A percentile compares a stretch with the other conserved stretches of the same genome.
These are phyloP conservation scores for Trichoderma afroharzianum DNA, from an alignment of 2,329 filamentous ascomycete species.

Conservation along the genomic window DNA sequence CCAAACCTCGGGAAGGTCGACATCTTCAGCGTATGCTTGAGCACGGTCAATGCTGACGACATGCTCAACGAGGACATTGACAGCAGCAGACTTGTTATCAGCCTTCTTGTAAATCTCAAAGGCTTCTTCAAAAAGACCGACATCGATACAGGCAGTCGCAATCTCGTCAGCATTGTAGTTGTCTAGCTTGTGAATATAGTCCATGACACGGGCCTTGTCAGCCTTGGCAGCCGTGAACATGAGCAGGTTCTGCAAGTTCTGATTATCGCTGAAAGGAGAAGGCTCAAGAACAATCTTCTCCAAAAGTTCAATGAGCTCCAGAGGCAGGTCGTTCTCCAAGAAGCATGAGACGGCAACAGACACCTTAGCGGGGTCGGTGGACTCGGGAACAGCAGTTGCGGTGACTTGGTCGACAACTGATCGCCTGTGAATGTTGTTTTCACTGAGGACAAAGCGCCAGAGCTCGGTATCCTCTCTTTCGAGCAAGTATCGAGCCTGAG, in stretches of 20 bases:
- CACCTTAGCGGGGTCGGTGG: constrained; percentile 88
- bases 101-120: constrained; percentile 99
- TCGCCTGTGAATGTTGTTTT: constrained; percentile 92
- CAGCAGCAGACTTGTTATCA: constrained; percentile 79
- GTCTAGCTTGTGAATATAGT: constrained; percentile 90
- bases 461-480: constrained; percentile 87
- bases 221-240: constrained; percentile 96
- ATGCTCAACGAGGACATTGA: constrained; percentile 90
- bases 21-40: constrained; percentile 90
- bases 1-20: constrained; percentile 94
- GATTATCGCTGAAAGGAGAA: constrained; percentile 97
- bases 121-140: constrained; percentile 92
- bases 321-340: constrained; percentile 83
- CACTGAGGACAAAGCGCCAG: constrained; percentile 90
- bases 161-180: constrained; percentile 91
- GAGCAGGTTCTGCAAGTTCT: constrained; percentile 91
- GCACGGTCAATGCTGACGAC: constrained; percentile 97
- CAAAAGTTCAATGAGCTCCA: constrained; percentile 91
- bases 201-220: constrained; percentile 90
- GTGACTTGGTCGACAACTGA: constrained; percentile 96
- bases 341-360: constrained; percentile 92
- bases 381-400: constrained; percentile 89
- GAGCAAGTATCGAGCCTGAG: constrained; percentile 91
- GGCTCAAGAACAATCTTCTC: constrained; percentile 99
- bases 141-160: constrained; percentile 86